A percentile compares a stretch with the other conserved stretches of the same genome.
phyloP scores from a whole-genome alignment of 2,329 filamentous ascomycete genomes.

The Talaromyces sp. region DNA sequence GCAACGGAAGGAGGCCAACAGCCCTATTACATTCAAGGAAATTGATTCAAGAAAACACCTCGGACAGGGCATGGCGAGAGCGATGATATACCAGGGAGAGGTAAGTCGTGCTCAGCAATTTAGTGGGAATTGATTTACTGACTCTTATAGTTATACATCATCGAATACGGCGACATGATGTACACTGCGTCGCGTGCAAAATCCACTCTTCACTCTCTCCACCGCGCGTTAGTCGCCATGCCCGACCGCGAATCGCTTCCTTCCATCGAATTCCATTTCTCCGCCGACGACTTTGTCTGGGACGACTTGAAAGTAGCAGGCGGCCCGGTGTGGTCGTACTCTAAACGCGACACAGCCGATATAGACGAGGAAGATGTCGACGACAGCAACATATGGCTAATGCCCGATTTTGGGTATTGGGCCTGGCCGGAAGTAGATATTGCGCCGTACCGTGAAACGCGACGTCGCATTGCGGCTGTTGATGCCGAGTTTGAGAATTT shows the following conservation, averaged over 20 bases:
- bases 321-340: slow-evolving; percentile 39
- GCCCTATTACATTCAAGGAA: slow-evolving; percentile 35
- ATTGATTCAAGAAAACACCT: slow-evolving; percentile 32
- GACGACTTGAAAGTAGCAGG: slow-evolving; percentile 23
- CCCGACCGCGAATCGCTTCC: slow-evolving; percentile 43
- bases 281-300: slow-evolving; percentile 45
- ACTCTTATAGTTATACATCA: slow-evolving; percentile 35
- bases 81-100: slow-evolving; percentile 38
- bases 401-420: slow-evolving; percentile 57
- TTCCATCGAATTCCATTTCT: slow-evolving; percentile 52
- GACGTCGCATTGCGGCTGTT: slow-evolving; percentile 37
- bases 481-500: slow-evolving; percentile 37
- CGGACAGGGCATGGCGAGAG: slow-evolving; percentile 40
- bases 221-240: slow-evolving; percentile 48
- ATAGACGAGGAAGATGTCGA: slow-evolving; percentile 27
- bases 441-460: slow-evolving; percentile 46
- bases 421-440: slow-evolving; percentile 52
- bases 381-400: slow-evolving; percentile 47
- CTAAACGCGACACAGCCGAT: slow-evolving; percentile 34
- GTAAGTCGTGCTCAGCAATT: slow-evolving; percentile 26
- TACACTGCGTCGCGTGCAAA: slow-evolving; percentile 38
- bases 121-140: neutral
- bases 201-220: slow-evolving; percentile 49
- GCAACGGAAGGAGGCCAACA: slow-evolving; percentile 25
- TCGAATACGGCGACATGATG: slow-evolving; percentile 36